Evolutionary conservation across 345 rosid species (phyloP).

Genomic region (Eucalyptus brandiana): DNA sequence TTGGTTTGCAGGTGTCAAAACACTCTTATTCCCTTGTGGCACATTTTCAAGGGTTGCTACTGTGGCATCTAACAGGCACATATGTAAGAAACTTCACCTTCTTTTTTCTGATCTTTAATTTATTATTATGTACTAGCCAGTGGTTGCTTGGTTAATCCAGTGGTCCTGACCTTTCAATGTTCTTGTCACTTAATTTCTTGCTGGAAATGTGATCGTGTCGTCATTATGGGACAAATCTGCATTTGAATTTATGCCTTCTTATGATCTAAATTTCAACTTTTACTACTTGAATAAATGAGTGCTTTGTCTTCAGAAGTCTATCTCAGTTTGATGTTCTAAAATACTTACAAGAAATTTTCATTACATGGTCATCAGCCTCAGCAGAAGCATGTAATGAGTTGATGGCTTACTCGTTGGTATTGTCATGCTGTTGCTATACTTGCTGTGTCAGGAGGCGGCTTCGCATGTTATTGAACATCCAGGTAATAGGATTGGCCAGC

Average conservation of each 20-base stretch:
- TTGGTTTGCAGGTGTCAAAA: constrained; percentile 47
- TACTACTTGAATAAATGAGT: neutral
- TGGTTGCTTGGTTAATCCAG: neutral
- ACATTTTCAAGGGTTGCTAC: constrained; percentile 72
- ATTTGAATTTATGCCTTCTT: neutral
- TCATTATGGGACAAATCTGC: neutral
- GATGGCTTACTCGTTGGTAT: constrained; percentile 79
- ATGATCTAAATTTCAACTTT: neutral
- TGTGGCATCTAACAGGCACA: constrained; percentile 64
- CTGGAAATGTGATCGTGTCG: neutral
- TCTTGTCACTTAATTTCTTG: neutral
- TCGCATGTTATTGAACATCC: constrained; percentile 62
- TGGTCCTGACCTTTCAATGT: neutral
- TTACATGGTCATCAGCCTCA: constrained; percentile 43
- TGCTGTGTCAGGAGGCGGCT: constrained; percentile 89
- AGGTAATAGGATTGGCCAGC: constrained; percentile 24
- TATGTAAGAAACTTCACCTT: constrained; percentile 40
- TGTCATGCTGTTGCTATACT: constrained; percentile 94
- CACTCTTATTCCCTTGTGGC: constrained; percentile 84
- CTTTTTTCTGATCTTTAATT: neutral
- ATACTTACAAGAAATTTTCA: neutral
- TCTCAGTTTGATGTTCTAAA: neutral
- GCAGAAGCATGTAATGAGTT: constrained; percentile 87
- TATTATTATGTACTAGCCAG: neutral
- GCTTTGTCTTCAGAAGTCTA: neutral